These are phyloP conservation scores for Tulasnella sp. DNA, from an alignment of 768 basidiomycete genomes.

Conservation along the genomic window DNA sequence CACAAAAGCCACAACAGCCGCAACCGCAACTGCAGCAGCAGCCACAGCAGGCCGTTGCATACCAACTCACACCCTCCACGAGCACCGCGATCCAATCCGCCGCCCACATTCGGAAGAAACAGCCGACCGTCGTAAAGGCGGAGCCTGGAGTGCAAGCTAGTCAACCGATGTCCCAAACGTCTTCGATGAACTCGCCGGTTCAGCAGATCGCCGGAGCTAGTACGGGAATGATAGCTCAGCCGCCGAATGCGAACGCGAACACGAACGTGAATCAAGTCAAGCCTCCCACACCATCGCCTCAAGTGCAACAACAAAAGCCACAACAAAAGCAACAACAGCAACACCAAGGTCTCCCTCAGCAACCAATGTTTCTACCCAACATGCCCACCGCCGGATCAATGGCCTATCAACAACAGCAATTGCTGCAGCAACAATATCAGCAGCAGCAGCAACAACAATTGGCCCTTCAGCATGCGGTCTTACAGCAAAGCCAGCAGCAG, in stretches of 20 bases:
- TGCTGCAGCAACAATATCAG: neutral
- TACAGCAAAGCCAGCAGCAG: neutral
- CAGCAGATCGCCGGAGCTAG: too few species aligned
- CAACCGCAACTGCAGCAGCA: neutral
- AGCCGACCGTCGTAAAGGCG: neutral
- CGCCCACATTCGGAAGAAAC: neutral
- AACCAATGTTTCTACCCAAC: conserved; percentile 20
- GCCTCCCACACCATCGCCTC: conserved; percentile 19
- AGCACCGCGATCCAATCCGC: neutral
- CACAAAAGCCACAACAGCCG: neutral
- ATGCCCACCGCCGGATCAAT: conserved; percentile 19
- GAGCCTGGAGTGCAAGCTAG: too few species aligned
- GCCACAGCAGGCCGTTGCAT: conserved; percentile 2
- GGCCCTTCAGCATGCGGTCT: conserved; percentile 14
- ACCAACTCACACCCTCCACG: conserved; percentile 2
- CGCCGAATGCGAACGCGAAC: too few species aligned
- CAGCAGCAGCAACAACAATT: conserved; percentile 18
- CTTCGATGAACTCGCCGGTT: too few species aligned
- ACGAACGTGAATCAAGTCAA: conserved; percentile 23
- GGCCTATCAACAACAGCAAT: conserved; percentile 14
- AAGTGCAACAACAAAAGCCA: conserved; percentile 19
- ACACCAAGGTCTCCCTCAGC: conserved; percentile 14
- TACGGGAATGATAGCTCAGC: too few species aligned
- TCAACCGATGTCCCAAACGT: too few species aligned
- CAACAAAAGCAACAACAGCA: conserved; percentile 18